A percentile compares a stretch with the other conserved stretches of the same genome.
Conservation (phyloP, 331 rosid genomes). For the Cydonia oblonga region DNA sequence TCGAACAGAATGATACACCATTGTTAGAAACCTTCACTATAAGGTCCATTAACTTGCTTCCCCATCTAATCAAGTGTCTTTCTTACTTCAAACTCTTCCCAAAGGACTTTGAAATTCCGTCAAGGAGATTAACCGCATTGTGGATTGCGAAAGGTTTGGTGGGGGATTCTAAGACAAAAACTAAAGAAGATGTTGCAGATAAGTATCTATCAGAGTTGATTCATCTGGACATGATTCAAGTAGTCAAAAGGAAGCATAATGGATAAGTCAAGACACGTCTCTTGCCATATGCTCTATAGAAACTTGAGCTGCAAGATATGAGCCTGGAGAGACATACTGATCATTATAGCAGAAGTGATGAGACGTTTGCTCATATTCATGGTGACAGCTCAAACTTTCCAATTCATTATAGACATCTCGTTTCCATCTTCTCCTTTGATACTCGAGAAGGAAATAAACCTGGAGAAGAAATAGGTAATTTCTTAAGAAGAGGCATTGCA, state of each 20-base stretch:
- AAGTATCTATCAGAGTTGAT: background rate
- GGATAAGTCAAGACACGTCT: slow-evolving; percentile 23
- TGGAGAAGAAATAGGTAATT: slow-evolving; percentile 16
- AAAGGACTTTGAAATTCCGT: slow-evolving; percentile 16
- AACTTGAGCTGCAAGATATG: background rate
- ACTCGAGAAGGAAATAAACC: slow-evolving; percentile 19
- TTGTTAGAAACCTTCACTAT: background rate
- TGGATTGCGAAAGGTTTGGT: slow-evolving; percentile 28
- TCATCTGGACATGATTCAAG: slow-evolving; percentile 17
- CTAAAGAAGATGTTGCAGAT: slow-evolving; percentile 14
- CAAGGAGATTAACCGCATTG: slow-evolving; percentile 25
- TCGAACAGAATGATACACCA: background rate
- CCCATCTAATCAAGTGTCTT: slow-evolving; percentile 1
- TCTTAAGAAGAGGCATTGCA: slow-evolving; percentile 14
- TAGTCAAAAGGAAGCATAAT: slow-evolving; percentile 6
- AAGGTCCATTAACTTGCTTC: background rate
- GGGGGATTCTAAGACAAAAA: background rate
- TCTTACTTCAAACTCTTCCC: slow-evolving; percentile 21
- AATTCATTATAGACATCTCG: background rate
- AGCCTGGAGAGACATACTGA: background rate
- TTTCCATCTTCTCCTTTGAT: slow-evolving; percentile 22
- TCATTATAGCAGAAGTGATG: background rate
- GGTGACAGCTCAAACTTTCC: background rate
- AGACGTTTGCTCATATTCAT: background rate
- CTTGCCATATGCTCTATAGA: slow-evolving; percentile 6